Base-by-base conservation (phyloP, 2,329 filamentous ascomycete species). In the Aphanoascus verrucosus region DNA sequence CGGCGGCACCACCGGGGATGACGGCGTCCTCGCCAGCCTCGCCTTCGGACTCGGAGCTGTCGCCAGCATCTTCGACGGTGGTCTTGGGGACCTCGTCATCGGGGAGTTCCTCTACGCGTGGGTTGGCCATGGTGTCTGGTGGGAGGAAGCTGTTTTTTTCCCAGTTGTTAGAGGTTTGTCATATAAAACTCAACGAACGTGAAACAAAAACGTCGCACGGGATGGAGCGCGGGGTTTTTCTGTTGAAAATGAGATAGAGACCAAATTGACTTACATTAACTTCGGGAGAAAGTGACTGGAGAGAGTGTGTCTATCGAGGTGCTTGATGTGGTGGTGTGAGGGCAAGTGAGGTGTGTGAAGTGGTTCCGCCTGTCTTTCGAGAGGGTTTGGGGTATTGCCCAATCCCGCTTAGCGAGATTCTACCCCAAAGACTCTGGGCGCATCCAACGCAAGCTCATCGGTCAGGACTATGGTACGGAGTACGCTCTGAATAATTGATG, bases 61-160 rank as follows among this genome's bases (percentile, higher is more conserved):
- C 70, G 62, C 65, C 72, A 63, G 77, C 82, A 59, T 81, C 84
- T 72, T 93, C 89, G 65, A 81, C 84, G 66, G 86, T 86, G 65
- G 85, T 82, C 82, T 93, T 90, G 78, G 87, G 83, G 69, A 83
- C 80, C 77, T 88, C 85, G 68, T 90, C 72, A 71, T 97, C 93
- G 65, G 88, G 85, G 67, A 98, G 83, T 78, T 98, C 93, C 81
- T 98, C 91, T 54, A 60, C 55, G 45, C 58, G 56, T 32, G 58
- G 54, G 55, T 58, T 56, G 43, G 58, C 72, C 70, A 73, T 76
- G 73, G 70, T 74, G 66, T 64, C 55, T 61, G 59, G 23, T 28
- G 23, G 23, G 23, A 28, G 23, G 23, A 28, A 28, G 23, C 23
- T 28, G 23, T 28, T 28, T 28, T 28, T 28, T 28, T 28, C 7